Evolutionary conservation across 768 basidiomycete genomes (phyloP), one percentile per base, ranked within the genome.

Genomic region (Amanita molliuscula): DNA sequence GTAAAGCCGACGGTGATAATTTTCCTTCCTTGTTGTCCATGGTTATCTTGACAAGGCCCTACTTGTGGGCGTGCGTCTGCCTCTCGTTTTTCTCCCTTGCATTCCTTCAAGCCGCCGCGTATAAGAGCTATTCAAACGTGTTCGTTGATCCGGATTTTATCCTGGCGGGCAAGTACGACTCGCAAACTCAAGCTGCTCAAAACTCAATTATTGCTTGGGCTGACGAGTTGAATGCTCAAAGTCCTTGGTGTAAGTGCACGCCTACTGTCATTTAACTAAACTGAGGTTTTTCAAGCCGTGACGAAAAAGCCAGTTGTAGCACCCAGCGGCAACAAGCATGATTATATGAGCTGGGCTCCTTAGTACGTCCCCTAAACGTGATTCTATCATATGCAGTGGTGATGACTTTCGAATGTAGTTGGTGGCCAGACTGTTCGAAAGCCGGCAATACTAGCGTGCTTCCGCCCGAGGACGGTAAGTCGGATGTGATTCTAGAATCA

Each of bases 341-440:
- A 82, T 58, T 84, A 81, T 58, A 70, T 83, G 74, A 82, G 80
- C 59, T 82, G 78, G 77, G 77, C 80, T 11, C 81, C 82, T 35
- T 84, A 83, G 81, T 82, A 61, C 41, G 78, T 44, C 41, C 4
- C 50, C 26, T 44, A 13, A 7, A 9, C 44, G 25, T 37, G 23
- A 43, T n/a, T 3, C 25, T 2, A 28, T 7, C 13, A 23, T 6
- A 21, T 47, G 21, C 25, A 38, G 5, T 15, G 13, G n/a, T 13
- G 25, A n/a, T 26, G 42, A n/a, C n/a, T 18, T 40, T 31, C 37
- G 33, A 0, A 34, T 44, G 4, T 51, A 80, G 79, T 52, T 76
- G 68, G 62, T 82, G 82, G 81, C 81, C 82, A 0, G 69, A 83
- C 58, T 85, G 82, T 57, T 69, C 73, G 9, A 62, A 64, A 4